Conservation (phyloP, 2,329 filamentous ascomycete genomes). For the Fusarium humuli region DNA sequence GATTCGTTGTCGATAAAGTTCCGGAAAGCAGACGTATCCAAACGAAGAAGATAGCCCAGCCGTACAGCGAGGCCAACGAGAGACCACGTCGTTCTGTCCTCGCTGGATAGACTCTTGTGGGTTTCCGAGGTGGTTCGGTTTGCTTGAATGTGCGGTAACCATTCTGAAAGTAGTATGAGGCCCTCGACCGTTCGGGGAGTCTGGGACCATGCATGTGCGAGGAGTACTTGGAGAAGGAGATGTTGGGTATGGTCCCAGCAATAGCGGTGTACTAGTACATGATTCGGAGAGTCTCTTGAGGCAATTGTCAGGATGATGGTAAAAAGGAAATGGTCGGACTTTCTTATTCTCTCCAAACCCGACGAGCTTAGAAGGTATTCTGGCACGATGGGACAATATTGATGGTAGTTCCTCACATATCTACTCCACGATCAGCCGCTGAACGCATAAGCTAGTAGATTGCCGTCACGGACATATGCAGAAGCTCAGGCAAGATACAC, state of each 20-base stretch:
- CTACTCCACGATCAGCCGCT: too few relatives aligned
- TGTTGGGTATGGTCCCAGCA: neutral
- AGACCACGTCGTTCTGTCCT: neutral
- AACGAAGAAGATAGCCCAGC: neutral
- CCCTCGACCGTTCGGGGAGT: neutral
- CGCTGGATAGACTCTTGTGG: neutral
- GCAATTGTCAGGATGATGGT: neutral
- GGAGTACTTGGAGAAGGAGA: neutral
- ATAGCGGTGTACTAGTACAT: neutral
- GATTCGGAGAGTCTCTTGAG: neutral
- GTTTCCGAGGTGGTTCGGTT: neutral
- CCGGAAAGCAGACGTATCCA: neutral
- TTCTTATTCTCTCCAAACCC: neutral
- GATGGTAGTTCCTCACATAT: too few relatives aligned
- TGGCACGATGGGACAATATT: neutral
- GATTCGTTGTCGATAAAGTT: neutral
- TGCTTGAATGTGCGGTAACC: neutral
- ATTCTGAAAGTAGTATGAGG: neutral
- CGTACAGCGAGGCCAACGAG: neutral
- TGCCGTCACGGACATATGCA: too few relatives aligned
- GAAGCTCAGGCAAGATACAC: too few relatives aligned
- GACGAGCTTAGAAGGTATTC: neutral
- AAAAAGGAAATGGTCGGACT: neutral
- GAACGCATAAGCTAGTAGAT: too few relatives aligned
- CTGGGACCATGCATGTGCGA: neutral